Conservation (phyloP, 352 stramenopile genomes). For the Phytophthora fragariae region DNA sequence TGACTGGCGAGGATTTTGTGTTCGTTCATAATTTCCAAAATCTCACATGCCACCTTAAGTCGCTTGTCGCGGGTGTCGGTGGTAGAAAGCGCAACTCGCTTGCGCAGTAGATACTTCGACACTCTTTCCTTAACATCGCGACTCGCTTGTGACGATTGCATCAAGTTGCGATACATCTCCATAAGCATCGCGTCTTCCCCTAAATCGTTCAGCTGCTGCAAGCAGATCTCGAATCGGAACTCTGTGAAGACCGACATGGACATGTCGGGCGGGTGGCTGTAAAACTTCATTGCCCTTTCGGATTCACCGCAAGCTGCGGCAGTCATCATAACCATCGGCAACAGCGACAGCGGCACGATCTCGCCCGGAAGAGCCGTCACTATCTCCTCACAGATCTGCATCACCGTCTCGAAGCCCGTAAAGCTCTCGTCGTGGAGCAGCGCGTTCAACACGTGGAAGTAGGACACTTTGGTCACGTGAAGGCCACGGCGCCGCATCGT, state of each 20-base stretch:
- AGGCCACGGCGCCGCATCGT: slow-evolving; percentile 43
- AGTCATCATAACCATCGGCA: slow-evolving; percentile 65
- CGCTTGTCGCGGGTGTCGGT: slow-evolving; percentile 42
- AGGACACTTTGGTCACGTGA: slow-evolving; percentile 56
- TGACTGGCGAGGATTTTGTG: slow-evolving; percentile 61
- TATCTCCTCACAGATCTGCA: slow-evolving; percentile 67
- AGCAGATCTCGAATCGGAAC: slow-evolving; percentile 73
- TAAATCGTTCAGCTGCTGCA: slow-evolving; percentile 63
- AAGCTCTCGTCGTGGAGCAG: slow-evolving; percentile 62
- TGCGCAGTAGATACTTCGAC: slow-evolving; percentile 70
- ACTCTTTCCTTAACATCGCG: slow-evolving; percentile 58
- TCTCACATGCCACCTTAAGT: slow-evolving; percentile 45
- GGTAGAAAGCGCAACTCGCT: slow-evolving; percentile 52
- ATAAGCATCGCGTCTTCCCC: slow-evolving; percentile 61
- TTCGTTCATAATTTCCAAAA: slow-evolving; percentile 69
- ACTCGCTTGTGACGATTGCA: slow-evolving; percentile 48
- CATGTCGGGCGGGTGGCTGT: slow-evolving; percentile 48
- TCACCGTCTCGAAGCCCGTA: slow-evolving; percentile 54
- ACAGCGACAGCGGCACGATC: slow-evolving; percentile 58
- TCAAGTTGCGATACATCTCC: slow-evolving; percentile 58
- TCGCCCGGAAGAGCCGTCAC: slow-evolving; percentile 43
- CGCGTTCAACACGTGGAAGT: slow-evolving; percentile 68
- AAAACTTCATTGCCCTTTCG: slow-evolving; percentile 71
- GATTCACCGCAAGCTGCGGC: slow-evolving; percentile 63
- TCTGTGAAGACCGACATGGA: slow-evolving; percentile 58